phyloP scores from a whole-genome alignment of 164 flowering plant genomes.

The Chimonanthus praecox region DNA sequence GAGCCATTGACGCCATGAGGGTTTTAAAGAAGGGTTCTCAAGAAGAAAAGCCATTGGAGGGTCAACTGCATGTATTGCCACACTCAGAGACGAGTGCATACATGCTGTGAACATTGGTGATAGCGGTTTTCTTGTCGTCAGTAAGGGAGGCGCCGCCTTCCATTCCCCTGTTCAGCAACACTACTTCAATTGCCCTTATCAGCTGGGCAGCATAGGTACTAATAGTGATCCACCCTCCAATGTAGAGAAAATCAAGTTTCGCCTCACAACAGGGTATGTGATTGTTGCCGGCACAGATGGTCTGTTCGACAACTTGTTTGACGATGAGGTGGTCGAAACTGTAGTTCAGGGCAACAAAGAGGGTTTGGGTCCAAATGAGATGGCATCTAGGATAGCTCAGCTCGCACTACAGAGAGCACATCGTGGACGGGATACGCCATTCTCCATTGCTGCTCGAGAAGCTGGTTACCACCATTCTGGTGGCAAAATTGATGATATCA shows the following conservation, averaged over 20 bases:
- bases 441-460: background rate
- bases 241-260: conserved; percentile 31
- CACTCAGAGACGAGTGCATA: conserved; percentile 61
- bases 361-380: background rate
- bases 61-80: conserved; percentile 81
- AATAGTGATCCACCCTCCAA: conserved; percentile 67
- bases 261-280: conserved; percentile 2
- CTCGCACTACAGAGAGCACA: conserved; percentile 10
- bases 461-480: conserved; percentile 13
- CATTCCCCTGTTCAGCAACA: conserved; percentile 82
- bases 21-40: conserved; percentile 75
- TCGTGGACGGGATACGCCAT: conserved; percentile 9
- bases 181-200: conserved; percentile 79
- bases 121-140: conserved; percentile 81
- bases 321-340: conserved; percentile 9
- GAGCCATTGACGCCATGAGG: conserved; percentile 49
- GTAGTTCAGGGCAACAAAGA: background rate
- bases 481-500: conserved; percentile 28
- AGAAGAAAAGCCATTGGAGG: conserved; percentile 62
- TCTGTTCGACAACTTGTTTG: conserved; percentile 22
- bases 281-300: conserved; percentile 15
- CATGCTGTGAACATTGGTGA: conserved; percentile 86
- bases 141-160: conserved; percentile 75
- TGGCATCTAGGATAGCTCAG: conserved; percentile 16
- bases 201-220: conserved; percentile 54